Evolutionary conservation across 306 rosid genomes (phyloP), one percentile per base, ranked within the genome.

Genomic region (Glycyrrhiza uralensis): DNA sequence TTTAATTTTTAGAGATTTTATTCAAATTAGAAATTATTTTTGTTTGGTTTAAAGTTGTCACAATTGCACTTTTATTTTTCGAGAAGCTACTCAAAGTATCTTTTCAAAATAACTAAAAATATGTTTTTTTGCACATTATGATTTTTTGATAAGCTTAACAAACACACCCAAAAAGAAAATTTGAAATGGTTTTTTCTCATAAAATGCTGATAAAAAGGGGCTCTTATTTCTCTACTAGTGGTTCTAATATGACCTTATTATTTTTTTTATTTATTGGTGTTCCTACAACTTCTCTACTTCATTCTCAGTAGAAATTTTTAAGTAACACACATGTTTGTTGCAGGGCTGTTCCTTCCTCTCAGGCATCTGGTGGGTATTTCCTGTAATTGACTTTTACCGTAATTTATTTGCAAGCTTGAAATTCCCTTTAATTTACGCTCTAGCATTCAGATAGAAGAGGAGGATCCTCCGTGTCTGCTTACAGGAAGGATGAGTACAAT

Each of bases 401-500:
- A 39, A 46, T 28, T 59, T 66, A 50, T 65, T 57, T 77, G 70
- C 23, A 13, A 81, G 62, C 76, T 76, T 66, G 73, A 75, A 62
- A 68, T 70, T 72, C 36, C 55, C 68, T 73, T 45, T 75, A 51
- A 60, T 87, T 91, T 83, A 84, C 74, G 79, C 57, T 79, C 54
- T 75, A 61, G 74, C 81, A 51, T 86, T 81, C 84, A 95, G 97
- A 95, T 85, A 86, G 99, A 68, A 92, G 97, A 85, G 97, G 92
- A 76, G 97, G 99, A 50, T 83, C 97, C 28, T 95, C 97, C 36
- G 59, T 71, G 82, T 86, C 97, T 59, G 76, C 88, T 59, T 88
- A 92, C 64, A 84, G 96, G 84, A 95, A 88, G 86, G 99, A 95
- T 45, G 99, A 91, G 38, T 85, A 95, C 89, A 95, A 84, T 72